Percentiles rank a stretch among this genome's conserved stretches.
Evolutionary conservation across 495 filamentous ascomycete genomes (phyloP).

Genomic region (Neurospora cerealis): DNA sequence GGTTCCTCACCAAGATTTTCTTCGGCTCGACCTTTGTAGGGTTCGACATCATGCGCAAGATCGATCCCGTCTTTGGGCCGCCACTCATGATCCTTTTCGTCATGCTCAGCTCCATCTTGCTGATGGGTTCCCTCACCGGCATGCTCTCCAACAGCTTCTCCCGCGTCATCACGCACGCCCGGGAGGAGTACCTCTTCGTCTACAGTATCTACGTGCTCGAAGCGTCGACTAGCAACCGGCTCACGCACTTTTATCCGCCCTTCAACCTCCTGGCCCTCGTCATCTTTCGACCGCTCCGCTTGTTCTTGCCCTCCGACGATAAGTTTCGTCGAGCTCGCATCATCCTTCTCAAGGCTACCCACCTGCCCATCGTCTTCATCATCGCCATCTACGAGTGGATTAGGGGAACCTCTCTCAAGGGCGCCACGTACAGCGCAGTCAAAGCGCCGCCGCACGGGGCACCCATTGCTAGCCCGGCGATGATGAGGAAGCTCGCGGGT

Average conservation of each 20-base stretch:
- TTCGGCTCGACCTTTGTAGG: constrained; percentile 68
- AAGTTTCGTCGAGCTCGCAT: constrained; percentile 66
- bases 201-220: constrained; percentile 69
- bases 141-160: constrained; percentile 84
- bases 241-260: constrained; percentile 70
- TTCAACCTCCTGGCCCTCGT: constrained; percentile 77
- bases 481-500: constrained; percentile 5
- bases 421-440: constrained; percentile 24
- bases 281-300: constrained; percentile 71
- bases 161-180: constrained; percentile 59
- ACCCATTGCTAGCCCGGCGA: constrained; percentile 6
- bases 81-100: constrained; percentile 76
- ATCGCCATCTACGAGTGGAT: constrained; percentile 43
- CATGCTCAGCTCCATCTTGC: constrained; percentile 75
- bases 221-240: constrained; percentile 63
- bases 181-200: constrained; percentile 82
- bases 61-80: constrained; percentile 45
- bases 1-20: constrained; percentile 79
- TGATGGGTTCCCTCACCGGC: constrained; percentile 87
- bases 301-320: constrained; percentile 59
- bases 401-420: constrained; percentile 21
- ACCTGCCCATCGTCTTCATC: constrained; percentile 41
- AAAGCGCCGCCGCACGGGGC: constrained; percentile 12
- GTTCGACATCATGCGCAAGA: constrained; percentile 50
- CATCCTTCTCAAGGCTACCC: constrained; percentile 57